A percentile compares a stretch with the other conserved stretches of the same genome.
phyloP scores from a whole-genome alignment of 164 flowering plant species.

The Umbilicus rupestris region DNA sequence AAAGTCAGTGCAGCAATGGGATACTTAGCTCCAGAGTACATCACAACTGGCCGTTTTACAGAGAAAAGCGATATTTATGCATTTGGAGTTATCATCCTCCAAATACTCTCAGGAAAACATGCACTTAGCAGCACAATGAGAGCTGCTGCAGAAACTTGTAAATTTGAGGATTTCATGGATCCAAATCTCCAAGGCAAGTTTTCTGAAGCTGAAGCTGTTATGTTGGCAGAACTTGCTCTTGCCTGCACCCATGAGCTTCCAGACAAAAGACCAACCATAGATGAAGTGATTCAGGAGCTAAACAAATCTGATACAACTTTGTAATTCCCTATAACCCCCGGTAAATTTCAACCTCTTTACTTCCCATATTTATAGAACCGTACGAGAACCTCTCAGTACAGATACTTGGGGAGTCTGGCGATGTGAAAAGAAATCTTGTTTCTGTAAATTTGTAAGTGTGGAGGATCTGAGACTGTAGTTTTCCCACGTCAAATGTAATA shows the following conservation, averaged over 20 bases:
- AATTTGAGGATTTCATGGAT: conserved; percentile 29
- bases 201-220: conserved; percentile 20
- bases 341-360: conserved; percentile 2
- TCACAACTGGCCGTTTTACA: conserved; percentile 42
- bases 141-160: conserved; percentile 23
- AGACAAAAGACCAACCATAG: conserved; percentile 34
- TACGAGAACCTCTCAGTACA: neutral
- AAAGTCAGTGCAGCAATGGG: conserved; percentile 53
- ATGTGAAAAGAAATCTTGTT: neutral
- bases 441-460: too few relatives aligned
- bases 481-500: too few relatives aligned
- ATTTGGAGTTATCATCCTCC: conserved; percentile 45
- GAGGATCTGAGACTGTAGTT: too few relatives aligned
- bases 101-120: conserved; percentile 34
- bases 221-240: conserved; percentile 27
- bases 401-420: neutral
- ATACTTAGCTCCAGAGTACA: conserved; percentile 53
- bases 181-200: conserved; percentile 21
- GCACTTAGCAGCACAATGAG: conserved; percentile 22
- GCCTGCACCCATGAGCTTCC: conserved; percentile 35
- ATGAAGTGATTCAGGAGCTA: conserved; percentile 25
- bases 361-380: neutral
- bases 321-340: neutral
- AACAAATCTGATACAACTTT: conserved; percentile 7
- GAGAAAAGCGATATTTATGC: conserved; percentile 45